A percentile compares a stretch with the other conserved stretches of the same genome.
phyloP scores from a whole-genome alignment of 768 basidiomycete species.

The Daedalea quercina region DNA sequence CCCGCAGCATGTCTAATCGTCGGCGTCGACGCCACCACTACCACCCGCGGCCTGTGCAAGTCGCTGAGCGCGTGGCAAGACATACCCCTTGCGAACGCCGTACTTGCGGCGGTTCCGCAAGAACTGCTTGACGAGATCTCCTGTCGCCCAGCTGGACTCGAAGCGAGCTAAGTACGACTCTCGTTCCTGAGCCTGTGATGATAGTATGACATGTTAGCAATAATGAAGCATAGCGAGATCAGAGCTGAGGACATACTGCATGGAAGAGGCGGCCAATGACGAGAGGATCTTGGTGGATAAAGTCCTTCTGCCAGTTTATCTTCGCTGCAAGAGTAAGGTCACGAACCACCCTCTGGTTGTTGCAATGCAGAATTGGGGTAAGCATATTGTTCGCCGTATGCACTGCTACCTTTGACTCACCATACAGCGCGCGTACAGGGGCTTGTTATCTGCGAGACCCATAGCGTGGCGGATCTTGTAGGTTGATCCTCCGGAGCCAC shows the following conservation, averaged over 20 bases:
- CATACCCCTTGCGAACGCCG: slow-evolving; percentile 1
- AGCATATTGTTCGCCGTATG: too few species aligned
- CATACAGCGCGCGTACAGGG: not conserved
- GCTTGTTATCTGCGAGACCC: not conserved
- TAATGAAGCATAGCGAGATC: too few species aligned
- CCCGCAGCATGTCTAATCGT: too few species aligned
- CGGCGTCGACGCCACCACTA: too few species aligned
- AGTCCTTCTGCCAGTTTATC: too few species aligned
- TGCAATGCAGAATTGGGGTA: too few species aligned
- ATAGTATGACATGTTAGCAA: too few species aligned
- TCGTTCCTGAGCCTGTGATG: slow-evolving; percentile 1
- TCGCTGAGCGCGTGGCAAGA: not conserved
- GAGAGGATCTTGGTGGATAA: too few species aligned
- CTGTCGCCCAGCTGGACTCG: slow-evolving; percentile 14
- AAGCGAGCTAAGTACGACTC: slow-evolving; percentile 10
- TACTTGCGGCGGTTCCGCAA: slow-evolving; percentile 11
- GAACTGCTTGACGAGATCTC: slow-evolving; percentile 12
- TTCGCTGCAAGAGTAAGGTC: not conserved
- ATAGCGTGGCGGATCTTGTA: slow-evolving; percentile 3
- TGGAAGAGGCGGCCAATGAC: too few species aligned
- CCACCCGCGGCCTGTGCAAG: too few species aligned
- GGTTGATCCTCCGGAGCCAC: slow-evolving; percentile 1
- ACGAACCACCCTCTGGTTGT: not conserved
- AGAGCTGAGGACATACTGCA: not conserved
- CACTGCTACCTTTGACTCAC: too few species aligned